Evolutionary conservation across 495 filamentous ascomycete species (phyloP).

Genomic region (Aspergillus asperescens): DNA sequence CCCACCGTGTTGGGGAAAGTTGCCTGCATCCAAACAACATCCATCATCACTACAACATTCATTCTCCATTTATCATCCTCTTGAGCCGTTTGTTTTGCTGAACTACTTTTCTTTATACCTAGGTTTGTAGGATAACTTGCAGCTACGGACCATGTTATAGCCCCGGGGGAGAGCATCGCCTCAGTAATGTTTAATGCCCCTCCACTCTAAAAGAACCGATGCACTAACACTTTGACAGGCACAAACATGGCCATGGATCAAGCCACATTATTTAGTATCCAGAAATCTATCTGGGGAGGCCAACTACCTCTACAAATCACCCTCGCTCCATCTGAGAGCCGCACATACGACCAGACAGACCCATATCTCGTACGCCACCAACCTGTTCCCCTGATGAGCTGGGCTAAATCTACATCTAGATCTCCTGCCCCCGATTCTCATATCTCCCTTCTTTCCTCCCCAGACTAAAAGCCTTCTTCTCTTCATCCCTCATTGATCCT

Average conservation of each 20-base stretch:
- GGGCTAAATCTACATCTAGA: conserved; percentile 25
- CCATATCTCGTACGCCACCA: conserved; percentile 45
- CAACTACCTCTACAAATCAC: conserved; percentile 48
- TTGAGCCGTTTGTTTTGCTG: background rate
- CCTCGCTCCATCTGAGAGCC: conserved; percentile 49
- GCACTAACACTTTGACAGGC: conserved; percentile 1
- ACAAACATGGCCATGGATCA: conserved; percentile 11
- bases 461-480: conserved; percentile 74
- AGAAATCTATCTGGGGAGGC: conserved; percentile 47
- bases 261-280: conserved; percentile 32
- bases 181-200: background rate
- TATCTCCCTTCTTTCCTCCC: conserved; percentile 72
- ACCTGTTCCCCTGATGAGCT: background rate
- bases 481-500: conserved; percentile 62
- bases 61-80: background rate
- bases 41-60: no score
- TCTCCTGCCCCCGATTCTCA: conserved; percentile 49
- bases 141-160: background rate
- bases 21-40: no score
- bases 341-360: conserved; percentile 49
- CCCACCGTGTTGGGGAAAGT: no score
- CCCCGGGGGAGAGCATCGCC: background rate
- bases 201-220: background rate
- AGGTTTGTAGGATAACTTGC: background rate
- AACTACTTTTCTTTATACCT: background rate